A percentile compares a stretch with the other conserved stretches of the same genome.
These are phyloP conservation scores for Astraeus odoratus DNA, from an alignment of 768 basidiomycete genomes.

Conservation along the genomic window DNA sequence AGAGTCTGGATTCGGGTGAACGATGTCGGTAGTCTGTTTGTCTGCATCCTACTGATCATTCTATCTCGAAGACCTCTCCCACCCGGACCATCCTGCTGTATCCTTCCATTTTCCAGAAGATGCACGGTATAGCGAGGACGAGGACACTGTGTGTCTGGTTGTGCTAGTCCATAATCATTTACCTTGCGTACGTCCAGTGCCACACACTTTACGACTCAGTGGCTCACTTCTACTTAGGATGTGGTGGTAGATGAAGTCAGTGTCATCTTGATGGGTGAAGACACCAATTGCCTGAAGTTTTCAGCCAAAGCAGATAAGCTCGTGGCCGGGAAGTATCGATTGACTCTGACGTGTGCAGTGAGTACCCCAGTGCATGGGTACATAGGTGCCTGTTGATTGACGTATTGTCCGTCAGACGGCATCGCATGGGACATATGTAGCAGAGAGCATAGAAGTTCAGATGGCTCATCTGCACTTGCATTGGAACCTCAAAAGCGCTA, in stretches of 20 bases:
- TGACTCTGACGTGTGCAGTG: slow-evolving; percentile 70
- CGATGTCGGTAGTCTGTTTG: neutral
- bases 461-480: slow-evolving; percentile 61
- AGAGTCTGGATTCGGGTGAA: slow-evolving; percentile 50
- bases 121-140: slow-evolving; percentile 47
- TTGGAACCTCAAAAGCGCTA: slow-evolving; percentile 43
- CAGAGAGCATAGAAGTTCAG: slow-evolving; percentile 63
- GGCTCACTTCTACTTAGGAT: slow-evolving; percentile 33
- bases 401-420: slow-evolving; percentile 45
- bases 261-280: slow-evolving; percentile 54
- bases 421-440: slow-evolving; percentile 57
- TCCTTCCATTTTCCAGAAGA: slow-evolving; percentile 41
- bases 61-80: slow-evolving; percentile 46
- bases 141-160: slow-evolving; percentile 61
- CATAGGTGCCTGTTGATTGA: neutral
- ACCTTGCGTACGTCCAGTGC: slow-evolving; percentile 57
- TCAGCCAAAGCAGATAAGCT: slow-evolving; percentile 36
- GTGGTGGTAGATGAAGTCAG: slow-evolving; percentile 57
- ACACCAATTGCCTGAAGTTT: slow-evolving; percentile 58
- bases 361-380: slow-evolving; percentile 19
- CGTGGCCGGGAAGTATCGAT: slow-evolving; percentile 47
- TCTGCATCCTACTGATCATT: slow-evolving; percentile 9
- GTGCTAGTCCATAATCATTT: slow-evolving; percentile 58
- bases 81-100: slow-evolving; percentile 65
- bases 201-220: neutral